phyloP scores from a whole-genome alignment of 75 land plant genomes.

The Sequoia sempervirens region DNA sequence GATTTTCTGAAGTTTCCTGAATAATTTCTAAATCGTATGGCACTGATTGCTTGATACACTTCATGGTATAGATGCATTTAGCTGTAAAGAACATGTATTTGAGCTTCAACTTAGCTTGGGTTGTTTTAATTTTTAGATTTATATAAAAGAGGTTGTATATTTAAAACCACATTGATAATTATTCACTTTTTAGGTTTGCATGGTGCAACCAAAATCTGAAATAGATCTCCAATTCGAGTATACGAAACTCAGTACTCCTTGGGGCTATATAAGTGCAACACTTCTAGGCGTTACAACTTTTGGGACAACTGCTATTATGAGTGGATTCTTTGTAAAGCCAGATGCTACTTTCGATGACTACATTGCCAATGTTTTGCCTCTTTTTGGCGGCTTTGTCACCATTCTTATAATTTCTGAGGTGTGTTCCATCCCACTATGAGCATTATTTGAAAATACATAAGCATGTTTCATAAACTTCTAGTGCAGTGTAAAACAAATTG shows the following conservation, averaged over 20 bases:
- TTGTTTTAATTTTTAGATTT: background rate
- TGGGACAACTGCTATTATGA: constrained; percentile 87
- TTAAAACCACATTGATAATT: background rate
- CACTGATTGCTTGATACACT: background rate
- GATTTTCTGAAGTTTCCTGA: background rate
- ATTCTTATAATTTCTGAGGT: constrained; percentile 95
- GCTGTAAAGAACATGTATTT: background rate
- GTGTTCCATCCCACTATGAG: background rate
- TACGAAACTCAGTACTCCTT: constrained; percentile 65
- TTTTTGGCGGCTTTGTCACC: constrained; percentile 79
- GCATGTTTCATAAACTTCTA: background rate
- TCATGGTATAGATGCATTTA: background rate
- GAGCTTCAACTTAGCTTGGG: background rate
- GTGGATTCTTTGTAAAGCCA: constrained; percentile 90
- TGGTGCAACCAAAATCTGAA: constrained; percentile 95
- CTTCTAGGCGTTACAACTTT: constrained; percentile 72
- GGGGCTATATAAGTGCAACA: constrained; percentile 72
- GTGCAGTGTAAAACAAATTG: background rate
- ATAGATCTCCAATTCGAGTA: constrained; percentile 85
- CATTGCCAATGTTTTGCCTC: constrained; percentile 69
- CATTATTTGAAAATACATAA: background rate
- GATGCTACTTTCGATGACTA: constrained; percentile 92
- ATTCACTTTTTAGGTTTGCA: constrained; percentile 52
- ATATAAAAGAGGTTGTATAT: background rate
- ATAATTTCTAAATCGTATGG: background rate